Conservation (phyloP, 2,329 filamentous ascomycete genomes). For the Trichoderma polysporum region DNA sequence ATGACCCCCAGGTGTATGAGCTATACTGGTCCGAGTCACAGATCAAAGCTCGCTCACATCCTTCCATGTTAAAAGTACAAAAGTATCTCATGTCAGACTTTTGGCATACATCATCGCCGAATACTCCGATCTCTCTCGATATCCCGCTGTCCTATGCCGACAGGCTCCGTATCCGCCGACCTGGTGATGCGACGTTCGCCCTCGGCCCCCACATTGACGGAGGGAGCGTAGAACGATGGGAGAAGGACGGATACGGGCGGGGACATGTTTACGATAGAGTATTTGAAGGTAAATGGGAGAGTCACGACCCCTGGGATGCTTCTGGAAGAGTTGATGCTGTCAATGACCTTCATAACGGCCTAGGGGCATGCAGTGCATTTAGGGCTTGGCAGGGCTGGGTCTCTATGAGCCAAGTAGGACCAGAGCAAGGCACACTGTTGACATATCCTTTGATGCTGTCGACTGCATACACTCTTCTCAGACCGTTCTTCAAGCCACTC, state of each 20-base stretch:
- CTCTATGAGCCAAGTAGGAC: constrained; percentile 69
- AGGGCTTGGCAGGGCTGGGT: constrained; percentile 91
- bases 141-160: constrained; percentile 69
- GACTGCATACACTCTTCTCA: constrained; percentile 76
- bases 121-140: constrained; percentile 47
- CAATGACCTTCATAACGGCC: constrained; percentile 75
- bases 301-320: constrained; percentile 80
- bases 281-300: constrained; percentile 74
- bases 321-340: constrained; percentile 65
- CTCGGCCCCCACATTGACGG: constrained; percentile 73
- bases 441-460: constrained; percentile 79
- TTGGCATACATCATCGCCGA: constrained; percentile 56
- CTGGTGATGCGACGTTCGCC: constrained; percentile 68
- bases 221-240: constrained; percentile 74
- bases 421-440: constrained; percentile 74
- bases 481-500: constrained; percentile 74
- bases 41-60: constrained; percentile 64
- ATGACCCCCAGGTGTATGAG: constrained; percentile 68
- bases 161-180: constrained; percentile 67
- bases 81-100: constrained; percentile 58
- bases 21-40: constrained; percentile 74
- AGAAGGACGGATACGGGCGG: constrained; percentile 63
- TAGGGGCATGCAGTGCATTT: constrained; percentile 81
- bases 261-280: constrained; percentile 71
- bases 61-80: constrained; percentile 62